phyloP scores from a whole-genome alignment of 2,329 filamentous ascomycete species.

The Xylariaceae sp. region DNA sequence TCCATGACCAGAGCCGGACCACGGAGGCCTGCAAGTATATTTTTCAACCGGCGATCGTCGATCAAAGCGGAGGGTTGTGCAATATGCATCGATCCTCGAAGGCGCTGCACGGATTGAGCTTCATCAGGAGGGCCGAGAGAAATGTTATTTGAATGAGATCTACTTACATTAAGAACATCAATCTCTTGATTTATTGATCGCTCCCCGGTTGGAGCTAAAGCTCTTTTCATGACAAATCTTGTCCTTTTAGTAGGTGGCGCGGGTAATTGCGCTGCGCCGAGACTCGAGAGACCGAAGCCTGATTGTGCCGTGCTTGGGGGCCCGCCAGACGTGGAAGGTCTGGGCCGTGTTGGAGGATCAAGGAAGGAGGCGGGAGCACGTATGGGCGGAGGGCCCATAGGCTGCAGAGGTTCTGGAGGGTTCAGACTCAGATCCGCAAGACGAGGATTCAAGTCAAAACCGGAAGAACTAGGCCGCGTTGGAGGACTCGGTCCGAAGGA shows the following conservation, averaged over 20 bases:
- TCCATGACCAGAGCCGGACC: conserved; percentile 17
- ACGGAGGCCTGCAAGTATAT: neutral
- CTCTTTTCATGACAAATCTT: conserved; percentile 19
- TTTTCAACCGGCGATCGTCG: neutral
- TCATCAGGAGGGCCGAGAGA: neutral
- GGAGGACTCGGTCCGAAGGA: too few species aligned
- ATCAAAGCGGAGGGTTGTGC: conserved; percentile 12
- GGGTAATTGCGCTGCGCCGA: too few species aligned
- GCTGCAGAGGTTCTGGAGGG: too few species aligned
- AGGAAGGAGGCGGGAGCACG: too few species aligned
- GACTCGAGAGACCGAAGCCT: too few species aligned
- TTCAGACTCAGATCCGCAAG: too few species aligned
- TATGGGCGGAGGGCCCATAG: too few species aligned
- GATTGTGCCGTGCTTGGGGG: too few species aligned
- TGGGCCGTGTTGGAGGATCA: too few species aligned
- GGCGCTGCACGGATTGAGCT: conserved; percentile 4
- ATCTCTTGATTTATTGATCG: conserved; percentile 10
- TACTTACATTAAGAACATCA: conserved; percentile 12
- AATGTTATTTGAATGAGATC: neutral
- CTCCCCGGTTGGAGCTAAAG: conserved; percentile 4
- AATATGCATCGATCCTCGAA: conserved; percentile 17
- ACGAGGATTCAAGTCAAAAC: too few species aligned
- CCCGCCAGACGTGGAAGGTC: too few species aligned
- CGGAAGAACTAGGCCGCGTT: too few species aligned
- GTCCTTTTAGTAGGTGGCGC: neutral